Percentiles rank a stretch among this genome's conserved stretches.
These are phyloP conservation scores for Calonectria hongkongensis DNA, from an alignment of 2,329 filamentous ascomycete genomes.

Conservation along the genomic window DNA sequence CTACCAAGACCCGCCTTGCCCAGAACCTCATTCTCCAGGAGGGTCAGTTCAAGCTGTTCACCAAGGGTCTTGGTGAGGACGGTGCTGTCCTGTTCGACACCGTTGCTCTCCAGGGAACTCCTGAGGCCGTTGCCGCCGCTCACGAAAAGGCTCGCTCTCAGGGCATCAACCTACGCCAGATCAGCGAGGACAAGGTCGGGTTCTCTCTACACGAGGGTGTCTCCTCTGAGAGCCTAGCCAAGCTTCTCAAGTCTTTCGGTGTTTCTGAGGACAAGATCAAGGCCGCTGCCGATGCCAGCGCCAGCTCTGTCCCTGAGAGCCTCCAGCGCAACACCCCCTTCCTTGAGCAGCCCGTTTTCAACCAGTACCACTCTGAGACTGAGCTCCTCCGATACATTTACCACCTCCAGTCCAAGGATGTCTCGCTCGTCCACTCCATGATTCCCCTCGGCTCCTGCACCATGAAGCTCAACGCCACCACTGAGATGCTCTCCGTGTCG, in stretches of 20 bases:
- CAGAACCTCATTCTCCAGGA: constrained; percentile 69
- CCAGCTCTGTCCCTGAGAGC: constrained; percentile 70
- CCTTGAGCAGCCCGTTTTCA: constrained; percentile 94
- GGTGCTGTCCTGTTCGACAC: constrained; percentile 85
- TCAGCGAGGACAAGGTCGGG: constrained; percentile 57
- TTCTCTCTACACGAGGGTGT: constrained; percentile 58
- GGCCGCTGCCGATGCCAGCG: constrained; percentile 52
- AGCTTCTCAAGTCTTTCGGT: constrained; percentile 52
- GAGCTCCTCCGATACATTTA: constrained; percentile 95
- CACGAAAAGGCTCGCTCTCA: constrained; percentile 49
- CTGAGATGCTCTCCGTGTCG: constrained; percentile 89
- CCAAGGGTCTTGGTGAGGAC: constrained; percentile 73
- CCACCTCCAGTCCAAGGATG: constrained; percentile 93
- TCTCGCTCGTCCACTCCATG: constrained; percentile 97
- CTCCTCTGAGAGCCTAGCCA: constrained; percentile 48
- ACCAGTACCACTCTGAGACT: constrained; percentile 95
- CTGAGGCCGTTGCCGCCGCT: constrained; percentile 50
- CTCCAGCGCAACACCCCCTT: constrained; percentile 84
- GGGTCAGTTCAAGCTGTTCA: constrained; percentile 77
- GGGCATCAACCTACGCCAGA: constrained; percentile 55
- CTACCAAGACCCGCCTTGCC: constrained; percentile 80
- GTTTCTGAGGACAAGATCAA: constrained; percentile 53
- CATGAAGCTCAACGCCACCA: constrained; percentile 97
- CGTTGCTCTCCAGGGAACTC: constrained; percentile 76
- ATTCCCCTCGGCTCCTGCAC: constrained; percentile 97